These are phyloP conservation scores for Pythium myriotylum DNA, from an alignment of 352 stramenopile species.

Conservation along the genomic window DNA sequence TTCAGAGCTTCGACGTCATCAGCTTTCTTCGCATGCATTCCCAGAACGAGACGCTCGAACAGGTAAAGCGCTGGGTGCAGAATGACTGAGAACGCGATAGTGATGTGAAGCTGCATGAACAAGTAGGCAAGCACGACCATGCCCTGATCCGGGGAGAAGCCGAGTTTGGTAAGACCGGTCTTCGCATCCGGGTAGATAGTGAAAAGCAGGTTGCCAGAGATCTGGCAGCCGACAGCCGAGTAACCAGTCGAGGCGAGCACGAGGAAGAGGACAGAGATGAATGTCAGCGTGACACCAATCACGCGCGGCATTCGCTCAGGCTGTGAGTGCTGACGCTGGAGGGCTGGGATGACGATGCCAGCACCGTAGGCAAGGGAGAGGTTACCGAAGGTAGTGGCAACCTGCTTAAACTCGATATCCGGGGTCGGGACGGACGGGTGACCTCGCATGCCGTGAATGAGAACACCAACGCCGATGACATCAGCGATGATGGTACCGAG, in stretches of 20 bases:
- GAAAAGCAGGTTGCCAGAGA: conserved; percentile 18
- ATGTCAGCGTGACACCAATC: conserved; percentile 7
- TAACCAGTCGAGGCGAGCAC: conserved; percentile 6
- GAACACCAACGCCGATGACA: conserved; percentile 27
- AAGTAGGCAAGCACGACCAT: conserved; percentile 54
- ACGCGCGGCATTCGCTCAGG: conserved; percentile 10
- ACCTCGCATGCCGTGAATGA: conserved; percentile 33
- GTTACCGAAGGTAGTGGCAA: conserved; percentile 34
- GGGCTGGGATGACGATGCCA: conserved; percentile 6
- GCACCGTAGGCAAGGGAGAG: conserved; percentile 22
- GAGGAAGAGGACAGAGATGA: conserved; percentile 9
- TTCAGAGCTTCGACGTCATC: conserved; percentile 37
- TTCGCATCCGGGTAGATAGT: conserved; percentile 42
- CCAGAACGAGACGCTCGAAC: conserved; percentile 56
- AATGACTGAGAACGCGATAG: conserved; percentile 36
- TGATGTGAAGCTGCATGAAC: conserved; percentile 51
- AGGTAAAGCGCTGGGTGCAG: conserved; percentile 62
- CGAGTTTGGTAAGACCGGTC: conserved; percentile 39
- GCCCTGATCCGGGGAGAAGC: conserved; percentile 48
- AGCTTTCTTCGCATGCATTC: conserved; percentile 52
- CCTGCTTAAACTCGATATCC: conserved; percentile 26
- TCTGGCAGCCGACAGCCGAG: conserved; percentile 16
- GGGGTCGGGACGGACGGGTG: conserved; percentile 20
- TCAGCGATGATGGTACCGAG: conserved; percentile 36
- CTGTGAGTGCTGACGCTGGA: conserved; percentile 13